Evolutionary conservation across 2,329 filamentous ascomycete genomes (phyloP).

Genomic region (Raffaelea ambrosiae): DNA sequence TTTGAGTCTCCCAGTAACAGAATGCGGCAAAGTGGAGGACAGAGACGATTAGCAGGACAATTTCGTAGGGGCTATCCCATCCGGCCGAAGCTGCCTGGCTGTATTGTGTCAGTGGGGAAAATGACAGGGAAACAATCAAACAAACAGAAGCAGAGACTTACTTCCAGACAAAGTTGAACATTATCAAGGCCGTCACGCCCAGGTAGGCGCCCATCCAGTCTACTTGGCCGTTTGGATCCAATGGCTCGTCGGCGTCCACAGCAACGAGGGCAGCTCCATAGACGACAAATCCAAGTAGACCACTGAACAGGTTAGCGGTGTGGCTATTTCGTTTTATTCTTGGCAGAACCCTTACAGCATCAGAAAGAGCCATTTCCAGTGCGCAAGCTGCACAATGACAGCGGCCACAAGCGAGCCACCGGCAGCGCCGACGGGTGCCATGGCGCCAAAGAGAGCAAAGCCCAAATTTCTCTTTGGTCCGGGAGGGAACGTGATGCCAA

Average conservation of each 20-base stretch:
- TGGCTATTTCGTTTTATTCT: not conserved
- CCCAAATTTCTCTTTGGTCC: constrained; percentile 34
- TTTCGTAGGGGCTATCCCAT: constrained; percentile 8
- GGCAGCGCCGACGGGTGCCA: constrained; percentile 35
- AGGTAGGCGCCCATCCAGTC: constrained; percentile 10
- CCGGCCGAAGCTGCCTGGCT: constrained; percentile 8
- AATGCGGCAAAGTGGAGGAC: constrained; percentile 8
- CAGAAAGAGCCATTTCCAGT: constrained; percentile 32
- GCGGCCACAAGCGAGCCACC: constrained; percentile 30
- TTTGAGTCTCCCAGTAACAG: constrained; percentile 9
- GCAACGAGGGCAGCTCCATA: not conserved
- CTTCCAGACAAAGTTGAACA: constrained; percentile 12
- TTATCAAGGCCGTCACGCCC: constrained; percentile 5
- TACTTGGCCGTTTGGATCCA: constrained; percentile 6
- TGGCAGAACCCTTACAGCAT: constrained; percentile 21
- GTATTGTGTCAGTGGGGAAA: too few species aligned
- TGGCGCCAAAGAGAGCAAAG: constrained; percentile 36
- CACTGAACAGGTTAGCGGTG: not conserved
- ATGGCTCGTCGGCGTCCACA: not conserved
- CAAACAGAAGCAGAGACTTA: constrained; percentile 2
- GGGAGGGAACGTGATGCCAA: constrained; percentile 37
- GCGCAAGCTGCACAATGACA: constrained; percentile 23
- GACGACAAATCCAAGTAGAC: not conserved
- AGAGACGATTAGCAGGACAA: constrained; percentile 9
- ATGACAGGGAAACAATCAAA: not conserved